Percentiles rank a stretch among this genome's conserved stretches.
Conservation (phyloP, 1,139 yeast genomes). For the Barnettozyma hawaiiensis region DNA sequence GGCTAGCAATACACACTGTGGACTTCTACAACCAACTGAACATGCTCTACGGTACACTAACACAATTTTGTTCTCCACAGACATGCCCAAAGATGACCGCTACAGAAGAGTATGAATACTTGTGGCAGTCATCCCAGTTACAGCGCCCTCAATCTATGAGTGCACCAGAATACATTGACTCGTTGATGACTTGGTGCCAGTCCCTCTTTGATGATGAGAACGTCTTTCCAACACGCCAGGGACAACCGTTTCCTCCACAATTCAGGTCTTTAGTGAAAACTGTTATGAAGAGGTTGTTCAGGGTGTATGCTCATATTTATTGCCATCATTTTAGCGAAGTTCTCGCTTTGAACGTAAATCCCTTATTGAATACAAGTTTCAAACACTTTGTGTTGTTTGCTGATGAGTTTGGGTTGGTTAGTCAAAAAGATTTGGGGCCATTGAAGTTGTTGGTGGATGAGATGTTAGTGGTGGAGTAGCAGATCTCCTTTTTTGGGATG, state of each 20-base stretch:
- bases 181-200: slow-evolving; percentile 93
- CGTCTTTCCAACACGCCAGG: slow-evolving; percentile 83
- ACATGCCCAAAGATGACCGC: slow-evolving; percentile 97
- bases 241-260: slow-evolving; percentile 75
- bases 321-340: slow-evolving; percentile 97
- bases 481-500: not conserved
- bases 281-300: slow-evolving; percentile 80
- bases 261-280: slow-evolving; percentile 74
- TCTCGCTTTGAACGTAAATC: slow-evolving; percentile 84
- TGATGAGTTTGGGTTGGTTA: slow-evolving; percentile 73
- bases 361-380: slow-evolving; percentile 87
- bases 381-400: slow-evolving; percentile 90
- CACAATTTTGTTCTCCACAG: slow-evolving; percentile 90
- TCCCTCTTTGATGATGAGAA: slow-evolving; percentile 82
- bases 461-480: slow-evolving; percentile 17
- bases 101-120: slow-evolving; percentile 90
- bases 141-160: slow-evolving; percentile 65
- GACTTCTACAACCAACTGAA: slow-evolving; percentile 93
- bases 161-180: slow-evolving; percentile 93
- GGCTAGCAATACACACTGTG: slow-evolving; percentile 93
- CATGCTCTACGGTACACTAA: slow-evolving; percentile 93
- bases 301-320: slow-evolving; percentile 97
- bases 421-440: slow-evolving; percentile 85
- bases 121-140: slow-evolving; percentile 77
- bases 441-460: slow-evolving; percentile 78